These are phyloP conservation scores for Debaryomyces hansenii DNA, from an alignment of 805 yeast genomes.

Conservation along the genomic window DNA sequence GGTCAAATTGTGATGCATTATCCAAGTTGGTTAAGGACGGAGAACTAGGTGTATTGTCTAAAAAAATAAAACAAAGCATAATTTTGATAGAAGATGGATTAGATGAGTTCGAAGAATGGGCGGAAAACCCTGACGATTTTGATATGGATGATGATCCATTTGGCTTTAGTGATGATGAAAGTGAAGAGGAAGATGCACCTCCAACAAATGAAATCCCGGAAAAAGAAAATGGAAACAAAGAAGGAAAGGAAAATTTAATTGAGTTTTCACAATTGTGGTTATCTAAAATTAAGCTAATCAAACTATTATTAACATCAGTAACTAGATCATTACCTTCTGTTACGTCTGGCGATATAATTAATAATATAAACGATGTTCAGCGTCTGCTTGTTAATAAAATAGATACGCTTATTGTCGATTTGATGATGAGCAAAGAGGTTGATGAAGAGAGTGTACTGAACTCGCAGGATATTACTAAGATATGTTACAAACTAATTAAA, in stretches of 20 bases:
- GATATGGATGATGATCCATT: conserved; percentile 52
- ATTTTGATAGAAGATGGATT: conserved; percentile 58
- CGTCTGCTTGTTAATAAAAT: conserved; percentile 42
- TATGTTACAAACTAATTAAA: conserved; percentile 29
- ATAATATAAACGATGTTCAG: conserved; percentile 46
- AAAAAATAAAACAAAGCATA: conserved; percentile 44
- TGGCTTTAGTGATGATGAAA: conserved; percentile 42
- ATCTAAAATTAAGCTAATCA: conserved; percentile 54
- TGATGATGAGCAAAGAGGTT: conserved; percentile 49
- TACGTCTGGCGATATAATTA: conserved; percentile 45
- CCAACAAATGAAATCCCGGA: conserved; percentile 23
- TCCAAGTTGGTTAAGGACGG: conserved; percentile 46
- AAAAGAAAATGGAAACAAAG: conserved; percentile 19
- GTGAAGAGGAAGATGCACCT: conserved; percentile 20
- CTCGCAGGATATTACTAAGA: conserved; percentile 23
- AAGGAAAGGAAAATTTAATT: conserved; percentile 30
- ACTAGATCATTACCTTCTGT: conserved; percentile 54
- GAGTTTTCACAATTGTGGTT: conserved; percentile 50
- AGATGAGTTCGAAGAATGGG: conserved; percentile 71
- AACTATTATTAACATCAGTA: conserved; percentile 57
- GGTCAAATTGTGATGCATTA: conserved; percentile 64
- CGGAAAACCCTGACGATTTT: conserved; percentile 54
- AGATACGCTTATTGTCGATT: conserved; percentile 60
- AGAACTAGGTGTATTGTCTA: conserved; percentile 51
- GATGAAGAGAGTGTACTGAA: conserved; percentile 32